These are phyloP conservation scores for Salix koriyanagi DNA, from an alignment of 345 rosid genomes.

Conservation along the genomic window DNA sequence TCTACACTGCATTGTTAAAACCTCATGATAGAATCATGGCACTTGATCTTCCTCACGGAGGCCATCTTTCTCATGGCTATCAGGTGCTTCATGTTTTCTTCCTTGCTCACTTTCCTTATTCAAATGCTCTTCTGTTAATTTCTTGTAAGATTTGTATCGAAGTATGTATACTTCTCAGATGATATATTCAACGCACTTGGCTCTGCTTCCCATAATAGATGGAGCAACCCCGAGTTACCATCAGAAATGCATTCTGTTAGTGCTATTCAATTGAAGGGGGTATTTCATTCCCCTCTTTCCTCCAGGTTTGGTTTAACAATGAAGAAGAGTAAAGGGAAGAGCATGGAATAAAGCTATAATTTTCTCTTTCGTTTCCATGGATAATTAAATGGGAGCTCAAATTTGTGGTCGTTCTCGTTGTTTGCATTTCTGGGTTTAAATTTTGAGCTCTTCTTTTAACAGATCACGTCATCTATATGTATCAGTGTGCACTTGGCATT, in stretches of 20 bases:
- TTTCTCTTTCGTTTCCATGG: not conserved
- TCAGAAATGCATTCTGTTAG: not conserved
- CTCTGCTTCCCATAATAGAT: not conserved
- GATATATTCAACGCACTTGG: not conserved
- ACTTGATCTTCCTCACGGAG: constrained; percentile 99
- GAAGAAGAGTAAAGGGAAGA: not conserved
- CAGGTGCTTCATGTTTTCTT: constrained; percentile 50
- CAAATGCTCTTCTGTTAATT: not conserved
- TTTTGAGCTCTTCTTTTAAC: not conserved
- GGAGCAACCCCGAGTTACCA: not conserved
- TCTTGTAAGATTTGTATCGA: not conserved
- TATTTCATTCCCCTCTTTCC: not conserved
- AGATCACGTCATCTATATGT: not conserved
- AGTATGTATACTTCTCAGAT: not conserved
- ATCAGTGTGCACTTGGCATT: not conserved
- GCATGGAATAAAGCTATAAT: not conserved
- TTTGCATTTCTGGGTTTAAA: no score
- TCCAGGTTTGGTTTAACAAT: not conserved
- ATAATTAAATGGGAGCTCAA: not conserved
- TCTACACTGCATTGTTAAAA: constrained; percentile 86
- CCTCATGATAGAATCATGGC: constrained; percentile 99
- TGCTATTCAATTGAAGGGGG: not conserved
- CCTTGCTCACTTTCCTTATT: not conserved
- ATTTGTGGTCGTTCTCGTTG: not conserved
- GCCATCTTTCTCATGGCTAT: constrained; percentile 99